Percentiles rank a stretch among this genome's conserved stretches.
Conservation (phyloP, 164 flowering plant genomes). For the Stephania japonica region DNA sequence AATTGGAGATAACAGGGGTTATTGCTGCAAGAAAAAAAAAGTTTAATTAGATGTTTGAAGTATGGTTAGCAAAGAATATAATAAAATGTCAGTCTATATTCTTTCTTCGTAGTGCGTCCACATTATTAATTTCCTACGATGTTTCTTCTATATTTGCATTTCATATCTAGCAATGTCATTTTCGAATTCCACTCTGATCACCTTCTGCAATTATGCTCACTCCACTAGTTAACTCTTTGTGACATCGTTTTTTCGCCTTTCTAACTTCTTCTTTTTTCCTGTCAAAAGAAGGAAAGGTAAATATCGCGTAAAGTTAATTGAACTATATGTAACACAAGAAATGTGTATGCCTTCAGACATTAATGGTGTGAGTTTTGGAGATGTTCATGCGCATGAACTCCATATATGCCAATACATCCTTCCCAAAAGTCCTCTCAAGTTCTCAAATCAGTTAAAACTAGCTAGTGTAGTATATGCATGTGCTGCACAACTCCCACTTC, state of each 20-base stretch:
- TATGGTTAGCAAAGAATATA: background rate
- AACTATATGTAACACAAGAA: background rate
- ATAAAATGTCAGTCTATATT: background rate
- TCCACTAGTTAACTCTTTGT: background rate
- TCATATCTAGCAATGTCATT: background rate
- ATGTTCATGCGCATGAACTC: background rate
- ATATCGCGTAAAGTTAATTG: background rate
- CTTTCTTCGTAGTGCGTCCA: background rate
- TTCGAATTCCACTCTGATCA: background rate
- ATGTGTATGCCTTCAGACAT: background rate
- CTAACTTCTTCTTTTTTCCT: background rate
- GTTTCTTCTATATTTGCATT: background rate
- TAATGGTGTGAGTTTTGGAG: background rate
- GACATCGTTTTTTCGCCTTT: background rate
- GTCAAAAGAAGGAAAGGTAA: background rate
- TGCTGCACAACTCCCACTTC: background rate
- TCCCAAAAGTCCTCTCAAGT: background rate
- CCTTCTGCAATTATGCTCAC: background rate
- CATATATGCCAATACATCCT: background rate
- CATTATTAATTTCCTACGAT: background rate
- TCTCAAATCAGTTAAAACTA: background rate
- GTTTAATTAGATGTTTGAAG: background rate
- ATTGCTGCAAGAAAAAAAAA: background rate
- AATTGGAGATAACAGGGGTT: background rate
- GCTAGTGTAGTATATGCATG: background rate